Evolutionary conservation across 768 basidiomycete genomes (phyloP).

Genomic region (Boletus edulis): DNA sequence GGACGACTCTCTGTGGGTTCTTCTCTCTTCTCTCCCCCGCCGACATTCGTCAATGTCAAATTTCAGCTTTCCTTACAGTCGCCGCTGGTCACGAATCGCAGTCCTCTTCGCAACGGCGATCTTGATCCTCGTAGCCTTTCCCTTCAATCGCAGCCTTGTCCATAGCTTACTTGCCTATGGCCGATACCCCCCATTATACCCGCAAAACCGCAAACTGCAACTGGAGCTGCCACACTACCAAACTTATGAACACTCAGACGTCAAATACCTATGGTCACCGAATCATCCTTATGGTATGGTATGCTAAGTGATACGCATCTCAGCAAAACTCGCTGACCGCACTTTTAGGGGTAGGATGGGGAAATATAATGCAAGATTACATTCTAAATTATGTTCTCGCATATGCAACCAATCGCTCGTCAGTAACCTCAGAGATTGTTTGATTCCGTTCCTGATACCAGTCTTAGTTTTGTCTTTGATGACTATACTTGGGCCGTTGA

Average conservation of each 20-base stretch:
- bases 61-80: neutral
- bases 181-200: conserved; percentile 41
- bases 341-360: conserved; percentile 33
- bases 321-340: neutral
- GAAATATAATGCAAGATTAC: conserved; percentile 39
- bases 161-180: conserved; percentile 10
- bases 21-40: neutral
- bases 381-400: conserved; percentile 35
- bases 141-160: conserved; percentile 23
- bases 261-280: conserved; percentile 44
- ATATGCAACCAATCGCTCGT: conserved; percentile 34
- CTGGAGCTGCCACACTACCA: conserved; percentile 40
- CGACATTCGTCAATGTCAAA: conserved; percentile 1
- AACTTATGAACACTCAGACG: conserved; percentile 29
- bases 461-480: conserved; percentile 37
- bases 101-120: conserved; percentile 5
- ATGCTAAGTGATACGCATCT: neutral
- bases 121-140: conserved; percentile 17
- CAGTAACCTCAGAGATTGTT: conserved; percentile 5
- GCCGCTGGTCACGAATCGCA: neutral
- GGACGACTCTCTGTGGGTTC: neutral
- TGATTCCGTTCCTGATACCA: neutral
- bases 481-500: conserved; percentile 41
- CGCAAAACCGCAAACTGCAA: conserved; percentile 36
- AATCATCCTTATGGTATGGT: conserved; percentile 36